Evolutionary conservation across 1,139 yeast species (phyloP), one percentile per base, ranked within the genome.

Genomic region (Yamadazyma blattariae): DNA sequence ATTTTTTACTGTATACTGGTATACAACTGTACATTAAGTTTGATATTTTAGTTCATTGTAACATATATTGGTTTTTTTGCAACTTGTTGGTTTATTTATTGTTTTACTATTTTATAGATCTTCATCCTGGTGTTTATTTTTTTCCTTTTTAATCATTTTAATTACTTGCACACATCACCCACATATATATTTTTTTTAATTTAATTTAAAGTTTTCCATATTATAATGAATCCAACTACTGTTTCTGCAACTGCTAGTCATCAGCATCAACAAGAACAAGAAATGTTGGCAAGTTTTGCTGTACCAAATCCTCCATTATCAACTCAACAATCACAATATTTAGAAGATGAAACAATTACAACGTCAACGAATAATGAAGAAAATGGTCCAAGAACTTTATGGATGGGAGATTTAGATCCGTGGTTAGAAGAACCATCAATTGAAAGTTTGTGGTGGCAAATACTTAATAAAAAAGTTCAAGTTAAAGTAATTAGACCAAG

Each of bases 351-450:
- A 17, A 21, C 23, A 10, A 23, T 19, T 7, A 26, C 22, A 25
- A 19, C 34, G 10, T 10, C 19, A n/a, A 29, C 20, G 5, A 14
- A 17, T 24, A 17, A 11, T 14, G 29, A 30, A 19, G 29, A 39
- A 11, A 56, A 49, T 23, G 67, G 74, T 11, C 82, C 82, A 24
- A 60, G 79, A 39, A 78, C 84, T 2, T 52, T 78, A 33, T 80
- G 87, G 87, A 83, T 83, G 92, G 92, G 92, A 15, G 92, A 82
- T 51, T 62, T 83, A 45, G 90, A 82, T 50, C 86, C 85, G 13
- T 74, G 79, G 72, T 72, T 85, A 60, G 85, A 80, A 47, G 90
- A 83, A 51, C 55, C 59, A 17, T 73, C 74, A 1, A 74, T 83
- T 29, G 68, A 67, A 29, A 71, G 71, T 40, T 68, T 83, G 30